Base-by-base conservation (phyloP, 768 basidiomycete genomes). In the Pleurotus eryngii region DNA sequence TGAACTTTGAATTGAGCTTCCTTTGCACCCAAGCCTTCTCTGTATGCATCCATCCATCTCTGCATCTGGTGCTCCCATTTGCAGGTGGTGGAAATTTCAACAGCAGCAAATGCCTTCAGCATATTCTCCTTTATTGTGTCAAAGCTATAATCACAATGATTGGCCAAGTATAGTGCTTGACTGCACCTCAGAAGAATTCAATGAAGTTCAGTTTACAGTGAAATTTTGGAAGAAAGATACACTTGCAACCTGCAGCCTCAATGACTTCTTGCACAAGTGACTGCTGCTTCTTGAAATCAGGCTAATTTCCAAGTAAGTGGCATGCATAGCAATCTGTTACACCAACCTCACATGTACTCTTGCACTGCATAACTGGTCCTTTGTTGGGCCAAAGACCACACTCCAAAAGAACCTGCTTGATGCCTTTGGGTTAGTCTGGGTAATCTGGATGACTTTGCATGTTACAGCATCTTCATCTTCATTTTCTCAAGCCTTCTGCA, bases 21-120 rank as follows among this genome's bases (percentile, higher is more conserved):
- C 40, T 61, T 62, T 3, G 66, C 63, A 26, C 49, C 55, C 15
- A 73, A 46, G 15, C 43, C 49, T 8, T 18, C 30, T 20, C 58
- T 2, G 55, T 75, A 76, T n/a, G 73, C 70, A 46, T 72, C 63
- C 59, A 74, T 69, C 63, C 67, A 74, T 18, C 70, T 18, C 26
- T 54, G 35, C 60, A 67, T 66, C 6, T 63, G 55, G 60, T 74
- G 68, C 49, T 76, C 70, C 73, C 73, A 76, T 43, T 65, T 63
- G 24, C 68, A 60, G 20, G 74, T 70, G 2, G 69, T 67, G 14
- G 60, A 37, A 27, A 68, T 45, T 56, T 56, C 43, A 46, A 71
- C 63, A 35, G 66, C 67, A 22, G 24, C 58, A 69, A 24, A 20
- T 57, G 65, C 66, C 17, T 62, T 56, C 1, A 61, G 69, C 54